Base-by-base conservation (phyloP, 2,329 filamentous ascomycete genomes). In the Botryosphaeria dothidea region DNA sequence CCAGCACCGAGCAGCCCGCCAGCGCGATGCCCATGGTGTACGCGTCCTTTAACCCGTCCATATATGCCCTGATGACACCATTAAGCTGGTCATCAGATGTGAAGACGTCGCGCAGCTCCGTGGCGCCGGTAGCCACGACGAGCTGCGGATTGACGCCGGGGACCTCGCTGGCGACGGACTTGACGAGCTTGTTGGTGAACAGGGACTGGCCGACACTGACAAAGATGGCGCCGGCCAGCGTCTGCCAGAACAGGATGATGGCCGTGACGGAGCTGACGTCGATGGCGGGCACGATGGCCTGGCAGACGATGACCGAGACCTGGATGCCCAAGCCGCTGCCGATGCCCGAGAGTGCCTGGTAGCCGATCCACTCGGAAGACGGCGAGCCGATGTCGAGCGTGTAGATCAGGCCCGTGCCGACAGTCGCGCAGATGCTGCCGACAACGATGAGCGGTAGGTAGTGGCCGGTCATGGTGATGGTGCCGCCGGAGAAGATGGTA, bases 291-390 rank as follows among this genome's bases (percentile, higher is more conserved):
- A 80, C 74, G 2, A 73, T 67, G 2, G 74, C 75, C 58, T 83
- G 80, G 4, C 74, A 78, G 11, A 76, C 74, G 46, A 81, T 77
- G 65, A 78, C 75, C 11, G 75, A 75, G 43, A 80, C 73, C 57
- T 82, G 79, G n/a, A 81, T 71, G 25, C 70, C 70, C 8, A 79
- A 67, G 3, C 82, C 83, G 13, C 80, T 70, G 1, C 82, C 80
- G 3, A 78, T 71, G 21, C 82, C 83, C 3, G 77, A 65, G 2
- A 85, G 66, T 4, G 81, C 73, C 62, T 85, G 80, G 69, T 80
- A 84, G 8, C 82, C 82, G 23, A 83, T 79, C 82, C 81, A 84
- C 34, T 76, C 71, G 2, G 68, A 72, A 0, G 73, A 71, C 0
- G 76, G 67, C 3, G 81, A 79, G 38, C 69, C 67, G 1, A 77